phyloP scores from a whole-genome alignment of 164 flowering plant genomes.

The Euptelea pleiosperma region DNA sequence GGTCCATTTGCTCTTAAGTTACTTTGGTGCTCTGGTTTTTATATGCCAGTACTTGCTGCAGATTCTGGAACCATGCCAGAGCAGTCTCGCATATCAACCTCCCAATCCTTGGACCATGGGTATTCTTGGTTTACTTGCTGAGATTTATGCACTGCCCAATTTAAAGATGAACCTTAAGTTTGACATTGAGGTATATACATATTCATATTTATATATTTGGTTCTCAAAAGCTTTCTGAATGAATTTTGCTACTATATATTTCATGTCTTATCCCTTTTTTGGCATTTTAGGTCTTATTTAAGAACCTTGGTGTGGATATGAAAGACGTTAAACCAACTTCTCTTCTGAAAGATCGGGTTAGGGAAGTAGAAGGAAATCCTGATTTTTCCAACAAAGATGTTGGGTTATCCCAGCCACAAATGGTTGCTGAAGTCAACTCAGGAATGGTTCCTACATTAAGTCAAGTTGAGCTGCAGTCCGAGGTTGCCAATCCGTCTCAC shows the following conservation, averaged over 20 bases:
- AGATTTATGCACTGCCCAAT: slow-evolving; percentile 92
- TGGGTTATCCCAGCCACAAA: slow-evolving; percentile 60
- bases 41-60: slow-evolving; percentile 27
- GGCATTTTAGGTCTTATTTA: slow-evolving; percentile 70
- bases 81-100: slow-evolving; percentile 86
- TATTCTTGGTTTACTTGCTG: slow-evolving; percentile 81
- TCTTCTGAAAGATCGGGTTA: slow-evolving; percentile 72
- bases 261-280: slow-evolving; percentile 2
- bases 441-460: slow-evolving; percentile 47
- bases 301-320: slow-evolving; percentile 79
- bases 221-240: background rate
- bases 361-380: slow-evolving; percentile 95
- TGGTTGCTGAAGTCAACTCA: slow-evolving; percentile 62
- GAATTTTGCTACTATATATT: background rate
- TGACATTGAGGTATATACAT: slow-evolving; percentile 78
- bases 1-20: background rate
- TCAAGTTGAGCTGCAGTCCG: slow-evolving; percentile 78
- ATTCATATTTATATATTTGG: background rate
- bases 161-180: slow-evolving; percentile 96
- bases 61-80: slow-evolving; percentile 87
- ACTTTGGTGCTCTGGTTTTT: background rate
- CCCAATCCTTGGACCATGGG: slow-evolving; percentile 99
- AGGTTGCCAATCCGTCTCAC: slow-evolving; percentile 53
- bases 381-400: slow-evolving; percentile 92
- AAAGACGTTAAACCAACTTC: slow-evolving; percentile 81